A percentile compares a stretch with the other conserved stretches of the same genome.
Evolutionary conservation across 2,329 filamentous ascomycete species (phyloP).

Genomic region (Paracamarosporium sp.): DNA sequence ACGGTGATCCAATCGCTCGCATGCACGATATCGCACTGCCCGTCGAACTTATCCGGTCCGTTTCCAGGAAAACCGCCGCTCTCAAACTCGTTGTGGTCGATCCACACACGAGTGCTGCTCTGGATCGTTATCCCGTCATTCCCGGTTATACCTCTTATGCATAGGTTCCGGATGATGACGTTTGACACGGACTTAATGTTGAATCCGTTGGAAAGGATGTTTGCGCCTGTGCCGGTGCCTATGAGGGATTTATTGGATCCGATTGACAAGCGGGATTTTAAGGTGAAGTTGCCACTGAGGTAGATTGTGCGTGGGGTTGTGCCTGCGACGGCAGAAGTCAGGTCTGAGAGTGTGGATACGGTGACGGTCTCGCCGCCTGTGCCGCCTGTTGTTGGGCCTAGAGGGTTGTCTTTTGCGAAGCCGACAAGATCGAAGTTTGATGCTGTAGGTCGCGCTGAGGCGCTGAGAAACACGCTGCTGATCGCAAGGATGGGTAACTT

Average conservation of each 20-base stretch:
- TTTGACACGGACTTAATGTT: constrained; percentile 62
- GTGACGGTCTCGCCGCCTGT: constrained; percentile 34
- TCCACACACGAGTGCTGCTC: constrained; percentile 63
- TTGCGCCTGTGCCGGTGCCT: constrained; percentile 51
- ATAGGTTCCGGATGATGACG: constrained; percentile 69
- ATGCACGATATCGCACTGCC: constrained; percentile 69
- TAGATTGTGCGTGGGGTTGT: constrained; percentile 48
- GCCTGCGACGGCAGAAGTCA: constrained; percentile 35
- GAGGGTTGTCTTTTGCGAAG: constrained; percentile 42
- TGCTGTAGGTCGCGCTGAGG: constrained; percentile 24
- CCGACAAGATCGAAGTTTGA: constrained; percentile 37
- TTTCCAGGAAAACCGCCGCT: constrained; percentile 60
- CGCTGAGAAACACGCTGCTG: constrained; percentile 12
- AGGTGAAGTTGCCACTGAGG: constrained; percentile 49
- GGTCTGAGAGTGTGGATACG: constrained; percentile 33
- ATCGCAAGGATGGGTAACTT: background rate
- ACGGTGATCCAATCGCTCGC: constrained; percentile 68
- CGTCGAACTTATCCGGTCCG: constrained; percentile 71
- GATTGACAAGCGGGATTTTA: constrained; percentile 51
- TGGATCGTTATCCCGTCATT: constrained; percentile 67
- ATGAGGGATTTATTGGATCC: constrained; percentile 53
- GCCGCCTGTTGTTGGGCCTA: constrained; percentile 42
- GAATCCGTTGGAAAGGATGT: constrained; percentile 56
- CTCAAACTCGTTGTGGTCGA: constrained; percentile 72
- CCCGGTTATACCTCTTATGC: constrained; percentile 64